Evolutionary conservation across 768 basidiomycete species (phyloP).

Genomic region (Russula ochroleuca): DNA sequence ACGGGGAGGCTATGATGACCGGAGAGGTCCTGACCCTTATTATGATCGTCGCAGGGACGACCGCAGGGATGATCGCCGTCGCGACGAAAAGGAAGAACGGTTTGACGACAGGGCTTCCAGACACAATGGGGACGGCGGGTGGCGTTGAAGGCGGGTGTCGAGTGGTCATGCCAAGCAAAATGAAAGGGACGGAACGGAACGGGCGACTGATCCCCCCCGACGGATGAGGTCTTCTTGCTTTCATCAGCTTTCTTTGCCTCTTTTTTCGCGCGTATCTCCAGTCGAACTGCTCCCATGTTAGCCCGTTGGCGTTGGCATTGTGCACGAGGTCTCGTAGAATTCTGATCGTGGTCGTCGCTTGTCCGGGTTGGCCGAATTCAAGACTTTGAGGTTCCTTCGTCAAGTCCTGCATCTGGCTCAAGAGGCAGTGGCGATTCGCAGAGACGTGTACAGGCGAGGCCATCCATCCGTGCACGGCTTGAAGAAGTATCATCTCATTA

Average conservation of each 20-base stretch:
- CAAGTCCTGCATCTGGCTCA: constrained; percentile 20
- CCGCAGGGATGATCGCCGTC: constrained; percentile 70
- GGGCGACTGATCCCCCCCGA: constrained; percentile 26
- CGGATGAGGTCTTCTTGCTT: constrained; percentile 28
- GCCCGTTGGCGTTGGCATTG: constrained; percentile 29
- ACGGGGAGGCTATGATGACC: constrained; percentile 78
- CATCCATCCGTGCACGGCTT: constrained; percentile 10
- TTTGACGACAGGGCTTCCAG: constrained; percentile 69
- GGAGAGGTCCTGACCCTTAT: constrained; percentile 79
- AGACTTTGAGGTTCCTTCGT: constrained; percentile 21
- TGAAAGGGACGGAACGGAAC: constrained; percentile 28
- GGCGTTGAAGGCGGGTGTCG: constrained; percentile 53
- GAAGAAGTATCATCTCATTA: constrained; percentile 7
- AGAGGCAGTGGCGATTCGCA: constrained; percentile 7
- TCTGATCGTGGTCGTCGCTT: constrained; percentile 28
- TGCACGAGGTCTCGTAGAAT: constrained; percentile 28
- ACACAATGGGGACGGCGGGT: constrained; percentile 75
- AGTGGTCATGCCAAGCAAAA: constrained; percentile 26
- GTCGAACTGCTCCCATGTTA: constrained; percentile 29
- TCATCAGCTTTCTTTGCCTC: constrained; percentile 26
- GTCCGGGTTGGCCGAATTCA: constrained; percentile 26
- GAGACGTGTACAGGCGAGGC: constrained; percentile 8
- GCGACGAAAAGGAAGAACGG: constrained; percentile 80
- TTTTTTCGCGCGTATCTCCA: constrained; percentile 26
- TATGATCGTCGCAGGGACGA: constrained; percentile 84